phyloP scores from a whole-genome alignment of 768 basidiomycete genomes.

The Clitopilus hobsonii region DNA sequence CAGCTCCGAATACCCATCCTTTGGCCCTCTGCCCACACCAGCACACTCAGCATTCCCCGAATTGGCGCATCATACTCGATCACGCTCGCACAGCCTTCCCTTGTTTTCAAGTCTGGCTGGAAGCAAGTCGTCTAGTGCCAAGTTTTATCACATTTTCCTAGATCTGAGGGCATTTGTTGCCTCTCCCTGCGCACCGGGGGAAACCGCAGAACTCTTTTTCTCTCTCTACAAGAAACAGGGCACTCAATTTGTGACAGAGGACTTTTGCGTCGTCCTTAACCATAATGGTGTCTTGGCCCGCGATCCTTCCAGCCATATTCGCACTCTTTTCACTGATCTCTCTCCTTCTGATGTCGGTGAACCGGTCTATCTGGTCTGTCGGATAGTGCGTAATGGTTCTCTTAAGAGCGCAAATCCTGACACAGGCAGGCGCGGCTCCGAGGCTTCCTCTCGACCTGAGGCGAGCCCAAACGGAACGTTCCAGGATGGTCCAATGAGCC shows the following conservation, averaged over 20 bases:
- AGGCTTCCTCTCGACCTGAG: slow-evolving; percentile 37
- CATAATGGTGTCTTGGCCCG: slow-evolving; percentile 87
- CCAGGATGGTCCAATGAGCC: slow-evolving; percentile 13
- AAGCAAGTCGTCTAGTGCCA: slow-evolving; percentile 41
- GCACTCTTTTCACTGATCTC: slow-evolving; percentile 89
- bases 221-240: slow-evolving; percentile 86
- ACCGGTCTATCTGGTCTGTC: slow-evolving; percentile 84
- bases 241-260: slow-evolving; percentile 87
- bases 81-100: slow-evolving; percentile 30
- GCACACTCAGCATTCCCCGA: slow-evolving; percentile 75
- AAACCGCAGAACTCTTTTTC: slow-evolving; percentile 91
- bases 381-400: slow-evolving; percentile 83
- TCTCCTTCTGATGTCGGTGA: slow-evolving; percentile 81
- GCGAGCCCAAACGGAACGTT: slow-evolving; percentile 5
- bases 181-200: slow-evolving; percentile 83
- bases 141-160: slow-evolving; percentile 87
- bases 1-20: slow-evolving; percentile 41
- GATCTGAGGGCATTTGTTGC: slow-evolving; percentile 93
- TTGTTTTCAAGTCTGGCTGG: slow-evolving; percentile 21
- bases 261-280: slow-evolving; percentile 85
- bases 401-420: slow-evolving; percentile 58
- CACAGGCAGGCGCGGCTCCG: slow-evolving; percentile 48
- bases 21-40: slow-evolving; percentile 50
- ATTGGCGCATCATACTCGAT: slow-evolving; percentile 30
- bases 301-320: slow-evolving; percentile 69